Percentiles rank a stretch among this genome's conserved stretches.
These are phyloP conservation scores for Dactylis glomerata DNA, from an alignment of 176 grass and related monocot genomes.

Conservation along the genomic window DNA sequence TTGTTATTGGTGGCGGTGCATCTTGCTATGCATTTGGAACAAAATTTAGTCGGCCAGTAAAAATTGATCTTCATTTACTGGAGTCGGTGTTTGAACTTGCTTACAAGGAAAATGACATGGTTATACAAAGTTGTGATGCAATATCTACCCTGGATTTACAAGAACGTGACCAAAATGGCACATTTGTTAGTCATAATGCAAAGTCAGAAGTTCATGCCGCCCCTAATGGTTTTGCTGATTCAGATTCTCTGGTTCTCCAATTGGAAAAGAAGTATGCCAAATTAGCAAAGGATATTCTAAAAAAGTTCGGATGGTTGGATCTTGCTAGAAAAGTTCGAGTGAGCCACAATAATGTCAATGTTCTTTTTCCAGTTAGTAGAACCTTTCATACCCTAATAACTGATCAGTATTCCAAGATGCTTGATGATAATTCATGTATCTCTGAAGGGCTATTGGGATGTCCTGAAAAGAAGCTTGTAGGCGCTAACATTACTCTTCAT, in stretches of 20 bases:
- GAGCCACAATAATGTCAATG: constrained; percentile 49
- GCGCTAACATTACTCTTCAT: constrained; percentile 31
- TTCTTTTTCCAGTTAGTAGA: constrained; percentile 65
- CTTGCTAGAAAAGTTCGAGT: constrained; percentile 78
- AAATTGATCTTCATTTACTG: constrained; percentile 64
- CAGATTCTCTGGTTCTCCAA: constrained; percentile 47
- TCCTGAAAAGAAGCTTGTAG: constrained; percentile 31
- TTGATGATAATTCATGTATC: constrained; percentile 32
- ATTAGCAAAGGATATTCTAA: constrained; percentile 75
- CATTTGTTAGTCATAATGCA: neutral
- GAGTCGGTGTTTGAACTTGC: constrained; percentile 32
- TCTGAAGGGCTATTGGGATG: constrained; percentile 23
- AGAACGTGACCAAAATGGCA: constrained; percentile 19
- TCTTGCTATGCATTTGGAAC: constrained; percentile 98
- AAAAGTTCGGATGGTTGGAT: constrained; percentile 86
- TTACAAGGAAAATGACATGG: constrained; percentile 1
- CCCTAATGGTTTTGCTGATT: constrained; percentile 22
- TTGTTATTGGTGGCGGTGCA: constrained; percentile 83
- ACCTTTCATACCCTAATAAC: constrained; percentile 42
- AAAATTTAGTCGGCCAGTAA: constrained; percentile 76
- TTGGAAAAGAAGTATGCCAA: constrained; percentile 79
- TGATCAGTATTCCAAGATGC: constrained; percentile 31
- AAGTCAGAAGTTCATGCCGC: constrained; percentile 13
- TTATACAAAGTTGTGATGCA: constrained; percentile 1
- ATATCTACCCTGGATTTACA: constrained; percentile 1